Conservation (phyloP, 805 yeast genomes). For the Ogataea nonfermentans region DNA sequence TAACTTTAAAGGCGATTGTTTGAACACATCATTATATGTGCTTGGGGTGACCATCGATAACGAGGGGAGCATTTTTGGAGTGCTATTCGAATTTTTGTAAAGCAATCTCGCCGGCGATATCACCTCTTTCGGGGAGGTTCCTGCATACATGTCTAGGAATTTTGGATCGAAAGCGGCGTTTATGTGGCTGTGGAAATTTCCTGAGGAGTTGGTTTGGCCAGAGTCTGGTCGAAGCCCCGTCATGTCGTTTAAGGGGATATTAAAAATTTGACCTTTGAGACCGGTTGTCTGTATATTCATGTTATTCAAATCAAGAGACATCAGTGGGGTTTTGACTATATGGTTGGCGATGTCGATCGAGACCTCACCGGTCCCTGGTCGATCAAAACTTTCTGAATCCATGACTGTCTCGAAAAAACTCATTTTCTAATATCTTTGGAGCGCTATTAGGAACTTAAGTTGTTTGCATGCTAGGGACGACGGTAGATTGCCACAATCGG, state of each 20-base stretch:
- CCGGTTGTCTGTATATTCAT: slow-evolving; percentile 17
- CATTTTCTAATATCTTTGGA: slow-evolving; percentile 5
- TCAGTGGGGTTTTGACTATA: slow-evolving; percentile 17
- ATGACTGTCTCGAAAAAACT: slow-evolving; percentile 21
- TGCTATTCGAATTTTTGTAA: slow-evolving; percentile 14
- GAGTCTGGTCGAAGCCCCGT: slow-evolving; percentile 12
- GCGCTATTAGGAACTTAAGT: neutral
- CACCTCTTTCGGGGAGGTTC: slow-evolving; percentile 16
- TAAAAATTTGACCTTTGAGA: slow-evolving; percentile 12
- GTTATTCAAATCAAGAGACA: slow-evolving; percentile 20
- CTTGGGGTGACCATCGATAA: slow-evolving; percentile 10
- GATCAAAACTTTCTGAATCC: slow-evolving; percentile 16
- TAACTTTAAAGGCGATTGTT: slow-evolving; percentile 17
- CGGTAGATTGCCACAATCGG: neutral
- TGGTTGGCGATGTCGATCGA: slow-evolving; percentile 17
- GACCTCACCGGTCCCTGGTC: slow-evolving; percentile 20
- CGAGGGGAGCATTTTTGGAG: slow-evolving; percentile 9
- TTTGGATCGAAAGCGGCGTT: slow-evolving; percentile 16
- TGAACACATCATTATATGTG: slow-evolving; percentile 13
- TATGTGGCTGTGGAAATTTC: slow-evolving; percentile 7
- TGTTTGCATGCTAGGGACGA: neutral
- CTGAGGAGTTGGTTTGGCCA: slow-evolving; percentile 10
- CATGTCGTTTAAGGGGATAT: slow-evolving; percentile 15
- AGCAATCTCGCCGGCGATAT: slow-evolving; percentile 20
- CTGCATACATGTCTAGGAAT: slow-evolving; percentile 16